Percentiles rank a stretch among this genome's conserved stretches.
These are phyloP conservation scores for Scutellaria baicalensis DNA, from an alignment of 257 asterid genomes.

Conservation along the genomic window DNA sequence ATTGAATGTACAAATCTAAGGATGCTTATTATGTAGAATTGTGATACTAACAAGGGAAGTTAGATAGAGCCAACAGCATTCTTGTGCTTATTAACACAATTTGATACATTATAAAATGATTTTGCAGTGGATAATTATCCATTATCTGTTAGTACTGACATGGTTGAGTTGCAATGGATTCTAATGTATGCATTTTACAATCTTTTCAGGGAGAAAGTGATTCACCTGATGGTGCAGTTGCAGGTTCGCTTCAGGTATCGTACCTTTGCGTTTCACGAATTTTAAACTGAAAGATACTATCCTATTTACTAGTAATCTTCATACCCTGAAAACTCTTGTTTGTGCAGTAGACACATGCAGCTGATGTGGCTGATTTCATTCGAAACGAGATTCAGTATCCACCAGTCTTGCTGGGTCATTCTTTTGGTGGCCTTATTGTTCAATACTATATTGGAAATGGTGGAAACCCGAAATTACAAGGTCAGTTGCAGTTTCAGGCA, in stretches of 20 bases:
- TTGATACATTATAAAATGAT: too few relatives aligned
- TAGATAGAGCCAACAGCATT: too few relatives aligned
- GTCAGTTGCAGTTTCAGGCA: conserved; percentile 15
- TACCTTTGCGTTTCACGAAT: conserved; percentile 4
- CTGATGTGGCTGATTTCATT: conserved; percentile 77
- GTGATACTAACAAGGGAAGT: background rate
- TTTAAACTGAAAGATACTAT: background rate
- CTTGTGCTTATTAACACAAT: too few relatives aligned
- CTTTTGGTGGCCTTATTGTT: conserved; percentile 86
- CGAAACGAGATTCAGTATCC: conserved; percentile 49
- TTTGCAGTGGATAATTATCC: background rate
- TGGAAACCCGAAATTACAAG: conserved; percentile 27
- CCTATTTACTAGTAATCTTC: background rate
- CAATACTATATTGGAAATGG: conserved; percentile 61
- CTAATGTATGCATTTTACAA: background rate
- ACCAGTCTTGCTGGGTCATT: conserved; percentile 81
- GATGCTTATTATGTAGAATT: background rate
- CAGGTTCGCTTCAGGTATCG: conserved; percentile 91
- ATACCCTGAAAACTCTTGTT: conserved; percentile 8
- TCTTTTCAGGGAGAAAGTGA: conserved; percentile 78
- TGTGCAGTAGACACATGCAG: conserved; percentile 85
- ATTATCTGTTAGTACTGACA: background rate
- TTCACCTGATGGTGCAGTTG: conserved; percentile 61
- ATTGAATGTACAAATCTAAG: background rate
- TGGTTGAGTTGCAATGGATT: background rate